Evolutionary conservation across 108 stramenopile genomes (phyloP).

Genomic region (Craspedostauros australis): DNA sequence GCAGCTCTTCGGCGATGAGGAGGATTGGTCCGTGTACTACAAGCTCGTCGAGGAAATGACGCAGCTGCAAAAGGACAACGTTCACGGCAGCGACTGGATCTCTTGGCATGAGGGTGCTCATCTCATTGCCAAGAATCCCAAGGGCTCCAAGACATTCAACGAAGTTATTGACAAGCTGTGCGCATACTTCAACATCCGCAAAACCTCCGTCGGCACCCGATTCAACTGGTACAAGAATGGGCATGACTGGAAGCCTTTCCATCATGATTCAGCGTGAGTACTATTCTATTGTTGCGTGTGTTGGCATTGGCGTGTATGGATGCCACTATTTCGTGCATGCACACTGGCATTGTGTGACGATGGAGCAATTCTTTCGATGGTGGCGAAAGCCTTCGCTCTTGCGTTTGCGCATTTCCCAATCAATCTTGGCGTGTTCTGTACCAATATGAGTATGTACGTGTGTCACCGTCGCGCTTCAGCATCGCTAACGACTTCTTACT

Average conservation of each 20-base stretch:
- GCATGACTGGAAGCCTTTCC: slow-evolving; percentile 86
- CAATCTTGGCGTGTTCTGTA: too few species aligned
- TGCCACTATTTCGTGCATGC: background rate
- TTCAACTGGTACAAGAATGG: slow-evolving; percentile 86
- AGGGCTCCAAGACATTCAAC: slow-evolving; percentile 51
- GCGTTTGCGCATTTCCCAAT: too few species aligned
- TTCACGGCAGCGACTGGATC: slow-evolving; percentile 52
- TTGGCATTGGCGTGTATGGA: background rate
- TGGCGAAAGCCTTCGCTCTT: too few species aligned
- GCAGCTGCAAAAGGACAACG: slow-evolving; percentile 28
- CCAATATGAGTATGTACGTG: too few species aligned
- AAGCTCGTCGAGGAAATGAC: slow-evolving; percentile 70
- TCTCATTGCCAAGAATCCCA: slow-evolving; percentile 68
- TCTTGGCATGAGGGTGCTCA: slow-evolving; percentile 85
- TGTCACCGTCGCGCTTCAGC: too few species aligned
- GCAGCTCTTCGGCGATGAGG: slow-evolving; percentile 68
- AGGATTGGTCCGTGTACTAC: slow-evolving; percentile 75
- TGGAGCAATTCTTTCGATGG: too few species aligned
- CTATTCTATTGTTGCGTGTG: background rate
- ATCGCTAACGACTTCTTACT: background rate
- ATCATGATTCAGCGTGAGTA: slow-evolving; percentile 80
- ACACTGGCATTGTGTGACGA: background rate
- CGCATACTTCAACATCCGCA: slow-evolving; percentile 65
- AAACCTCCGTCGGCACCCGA: slow-evolving; percentile 44
- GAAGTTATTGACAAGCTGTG: slow-evolving; percentile 51